Evolutionary conservation across 148 eudicot genomes (phyloP).

Genomic region (Nepenthes gracilis): DNA sequence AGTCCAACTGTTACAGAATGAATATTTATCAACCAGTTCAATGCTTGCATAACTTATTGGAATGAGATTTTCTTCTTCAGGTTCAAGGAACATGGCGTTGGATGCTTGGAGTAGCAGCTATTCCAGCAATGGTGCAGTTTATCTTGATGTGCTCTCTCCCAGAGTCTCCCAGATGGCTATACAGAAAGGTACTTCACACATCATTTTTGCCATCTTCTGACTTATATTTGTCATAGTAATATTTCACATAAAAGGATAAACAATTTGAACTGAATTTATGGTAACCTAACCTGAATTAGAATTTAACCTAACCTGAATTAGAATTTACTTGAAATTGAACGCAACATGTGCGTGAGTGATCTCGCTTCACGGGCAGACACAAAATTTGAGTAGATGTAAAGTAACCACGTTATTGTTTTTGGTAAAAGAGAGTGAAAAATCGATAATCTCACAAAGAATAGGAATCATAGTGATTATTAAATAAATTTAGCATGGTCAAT

Average conservation of each 20-base stretch:
- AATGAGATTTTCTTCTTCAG: not conserved
- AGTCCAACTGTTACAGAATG: not conserved
- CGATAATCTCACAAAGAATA: too few relatives aligned
- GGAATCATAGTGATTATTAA: too few relatives aligned
- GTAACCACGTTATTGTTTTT: too few relatives aligned
- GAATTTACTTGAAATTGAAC: too few relatives aligned
- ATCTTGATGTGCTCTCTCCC: slow-evolving; percentile 58
- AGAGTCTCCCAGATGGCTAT: slow-evolving; percentile 85
- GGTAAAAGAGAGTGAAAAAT: too few relatives aligned
- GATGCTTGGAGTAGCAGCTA: slow-evolving; percentile 82
- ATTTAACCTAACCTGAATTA: too few relatives aligned
- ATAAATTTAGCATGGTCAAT: too few relatives aligned
- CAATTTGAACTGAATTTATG: not conserved
- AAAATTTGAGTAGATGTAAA: too few relatives aligned
- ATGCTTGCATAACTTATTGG: not conserved
- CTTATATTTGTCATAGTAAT: not conserved
- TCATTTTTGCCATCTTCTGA: not conserved
- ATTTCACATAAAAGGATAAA: not conserved
- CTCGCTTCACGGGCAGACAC: too few relatives aligned
- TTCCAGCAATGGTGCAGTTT: slow-evolving; percentile 58
- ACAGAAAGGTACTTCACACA: slow-evolving; percentile 34
- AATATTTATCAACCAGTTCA: too few relatives aligned
- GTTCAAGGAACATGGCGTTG: slow-evolving; percentile 62
- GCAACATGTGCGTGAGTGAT: too few relatives aligned
- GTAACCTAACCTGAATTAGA: too few relatives aligned